Evolutionary conservation across 805 yeast genomes (phyloP), one percentile per base, ranked within the genome.

Genomic region (Saturnispora halmiae): DNA sequence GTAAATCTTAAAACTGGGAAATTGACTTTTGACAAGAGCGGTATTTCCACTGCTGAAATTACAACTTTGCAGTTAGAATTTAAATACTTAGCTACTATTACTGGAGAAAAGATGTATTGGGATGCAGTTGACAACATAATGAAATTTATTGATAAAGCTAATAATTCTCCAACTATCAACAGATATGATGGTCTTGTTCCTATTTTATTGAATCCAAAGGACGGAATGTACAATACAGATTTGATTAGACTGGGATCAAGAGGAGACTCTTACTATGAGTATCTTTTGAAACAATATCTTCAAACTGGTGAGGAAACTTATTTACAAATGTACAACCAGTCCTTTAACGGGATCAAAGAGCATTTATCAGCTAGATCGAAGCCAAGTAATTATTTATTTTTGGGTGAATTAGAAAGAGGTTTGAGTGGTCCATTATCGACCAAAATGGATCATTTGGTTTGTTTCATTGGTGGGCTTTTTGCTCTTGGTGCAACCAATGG

Each of bases 181-280:
- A n/a, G 29, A 33, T 18, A 36, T 13, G 86, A 77, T 52, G 96
- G 95, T 0, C 67, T 88, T 31, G 94, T 75, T 3, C 95, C 96
- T 3, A 84, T 86, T 34, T 82, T 67, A 53, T 77, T 88, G 28
- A 65, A 74, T 28, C 92, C 95, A 7, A 79, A 76, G 31, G 71
- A 80, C 0, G 96, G 92, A 4, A 64, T 66, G 46, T 86, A 74
- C 58, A 73, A 66, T 44, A 86, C 86, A 1, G 51, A 56, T 2
- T 60, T 72, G 40, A 84, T 90, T 46, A 72, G 96, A 47, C 64
- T 88, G 42, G 96, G 96, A 0, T 82, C 94, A 1, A 70, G 96
- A 50, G 96, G 95, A 36, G 96, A 87, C 60, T 84, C 95, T 1
- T 88, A 87, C 58, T 87, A 88, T 55, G 96, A 88, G 62, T 86